A percentile compares a stretch with the other conserved stretches of the same genome.
Conservation (phyloP, 2,329 filamentous ascomycete species). For the Xylariaceae sp. region DNA sequence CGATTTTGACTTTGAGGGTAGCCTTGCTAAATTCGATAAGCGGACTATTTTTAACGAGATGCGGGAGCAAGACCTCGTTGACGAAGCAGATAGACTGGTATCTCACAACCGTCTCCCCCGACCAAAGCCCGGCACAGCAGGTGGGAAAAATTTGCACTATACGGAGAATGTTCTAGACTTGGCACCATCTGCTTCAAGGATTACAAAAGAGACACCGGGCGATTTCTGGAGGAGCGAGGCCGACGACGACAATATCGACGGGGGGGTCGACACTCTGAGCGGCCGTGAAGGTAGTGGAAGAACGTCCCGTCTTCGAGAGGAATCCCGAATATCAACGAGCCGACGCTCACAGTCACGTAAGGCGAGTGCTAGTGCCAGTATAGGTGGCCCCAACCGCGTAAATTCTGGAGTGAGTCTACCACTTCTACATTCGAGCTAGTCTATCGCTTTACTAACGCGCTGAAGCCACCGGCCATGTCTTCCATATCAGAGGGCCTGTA, state of each 20-base stretch:
- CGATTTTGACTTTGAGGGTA: slow-evolving; percentile 91
- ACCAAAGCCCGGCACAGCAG: slow-evolving; percentile 71
- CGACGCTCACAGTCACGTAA: slow-evolving; percentile 64
- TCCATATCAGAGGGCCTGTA: slow-evolving; percentile 53
- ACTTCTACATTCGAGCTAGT: background rate
- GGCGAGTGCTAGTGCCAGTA: slow-evolving; percentile 49
- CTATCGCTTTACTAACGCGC: slow-evolving; percentile 19
- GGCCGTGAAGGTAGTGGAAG: slow-evolving; percentile 58
- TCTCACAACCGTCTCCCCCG: slow-evolving; percentile 76
- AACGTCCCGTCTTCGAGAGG: slow-evolving; percentile 56
- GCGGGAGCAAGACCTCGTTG: slow-evolving; percentile 82
- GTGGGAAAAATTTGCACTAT: slow-evolving; percentile 89
- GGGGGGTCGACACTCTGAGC: slow-evolving; percentile 52
- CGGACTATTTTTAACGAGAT: slow-evolving; percentile 90
- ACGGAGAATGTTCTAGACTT: slow-evolving; percentile 88
- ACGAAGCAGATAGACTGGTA: slow-evolving; percentile 90
- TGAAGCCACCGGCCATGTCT: slow-evolving; percentile 41
- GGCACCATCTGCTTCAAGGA: slow-evolving; percentile 46
- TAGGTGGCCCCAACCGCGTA: slow-evolving; percentile 32
- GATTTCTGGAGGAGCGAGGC: slow-evolving; percentile 79
- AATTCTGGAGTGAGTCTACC: slow-evolving; percentile 51
- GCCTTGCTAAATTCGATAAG: slow-evolving; percentile 95
- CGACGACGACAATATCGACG: slow-evolving; percentile 60
- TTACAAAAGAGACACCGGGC: slow-evolving; percentile 46
- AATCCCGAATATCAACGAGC: slow-evolving; percentile 56